Evolutionary conservation across 257 asterid species (phyloP), one percentile per base, ranked within the genome.

Genomic region (Fraxinus americana): DNA sequence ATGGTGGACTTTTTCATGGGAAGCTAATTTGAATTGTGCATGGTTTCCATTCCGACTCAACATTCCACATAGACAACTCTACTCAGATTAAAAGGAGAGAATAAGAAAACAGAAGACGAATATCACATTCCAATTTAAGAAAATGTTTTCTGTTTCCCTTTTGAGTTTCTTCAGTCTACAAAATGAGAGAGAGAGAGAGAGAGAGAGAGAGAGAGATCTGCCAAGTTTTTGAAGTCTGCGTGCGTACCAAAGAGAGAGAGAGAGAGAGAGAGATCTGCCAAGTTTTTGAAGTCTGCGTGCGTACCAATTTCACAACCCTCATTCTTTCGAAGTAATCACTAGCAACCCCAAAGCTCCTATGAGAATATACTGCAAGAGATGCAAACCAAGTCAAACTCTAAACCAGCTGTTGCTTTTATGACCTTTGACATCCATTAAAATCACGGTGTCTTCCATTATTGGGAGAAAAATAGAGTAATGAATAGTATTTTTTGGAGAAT

Each of bases 321-420:
- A 91, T 32, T 94, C 98, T 88, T 94, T 94, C 21, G 98, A 94
- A 76, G 98, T 94, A 80, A 94, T 89, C 77, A 94, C 98, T 84
- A 94, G 88, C 90, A 94, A 82, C 38, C 98, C 98, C 87, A 94
- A 75, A 41, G 94, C 97, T 57, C 98, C 97, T 77, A 94, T 94
- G 83, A 94, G 84, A 77, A 94, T 85, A 83, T 92, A 92, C 98
- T 92, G 97, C 93, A 90, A 45, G 32, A 71, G 67, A 7, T 8
- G 66, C 66, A 50, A 71, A 71, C 70, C 66, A 77, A 43, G 83
- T 73, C 29, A 80, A 36, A 71, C 4, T 68, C 27, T 45, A 19
- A 65, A 36, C 30, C 67, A 36, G 38, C n/a, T 76, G 25, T 17
- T 59, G 59, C 29, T 35, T 21, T 5, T 66, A 7, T 7, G 34